phyloP scores from a whole-genome alignment of 768 basidiomycete species.

The Erythrobasidium yunnanense region DNA sequence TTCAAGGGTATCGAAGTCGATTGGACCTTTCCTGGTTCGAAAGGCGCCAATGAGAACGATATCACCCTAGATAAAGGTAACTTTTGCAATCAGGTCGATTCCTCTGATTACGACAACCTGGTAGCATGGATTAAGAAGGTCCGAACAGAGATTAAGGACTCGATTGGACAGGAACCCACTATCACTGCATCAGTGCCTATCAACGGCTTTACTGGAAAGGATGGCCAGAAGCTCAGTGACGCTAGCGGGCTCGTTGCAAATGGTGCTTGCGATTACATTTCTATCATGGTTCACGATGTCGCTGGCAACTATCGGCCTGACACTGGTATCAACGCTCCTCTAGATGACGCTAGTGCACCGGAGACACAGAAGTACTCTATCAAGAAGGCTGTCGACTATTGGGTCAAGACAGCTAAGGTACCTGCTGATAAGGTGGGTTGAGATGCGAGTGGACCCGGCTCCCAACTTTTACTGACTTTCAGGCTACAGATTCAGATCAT shows the following conservation, averaged over 20 bases:
- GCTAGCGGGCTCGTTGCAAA: background rate
- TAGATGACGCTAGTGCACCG: background rate
- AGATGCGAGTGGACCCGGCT: background rate
- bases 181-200: background rate
- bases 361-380: background rate
- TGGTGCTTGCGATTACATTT: background rate
- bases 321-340: background rate
- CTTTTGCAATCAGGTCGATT: background rate
- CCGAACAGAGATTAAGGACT: background rate
- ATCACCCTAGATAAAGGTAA: background rate
- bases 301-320: background rate
- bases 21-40: background rate
- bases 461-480: background rate
- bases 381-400: background rate
- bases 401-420: background rate
- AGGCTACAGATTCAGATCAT: background rate
- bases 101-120: background rate
- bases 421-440: background rate
- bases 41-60: background rate
- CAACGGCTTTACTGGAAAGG: background rate
- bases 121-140: background rate
- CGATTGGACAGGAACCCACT: background rate
- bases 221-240: background rate
- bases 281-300: background rate
- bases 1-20: background rate